Percentiles rank a stretch among this genome's conserved stretches.
Evolutionary conservation across 2,329 filamentous ascomycete species (phyloP).

Genomic region (Claviceps humidiphila): DNA sequence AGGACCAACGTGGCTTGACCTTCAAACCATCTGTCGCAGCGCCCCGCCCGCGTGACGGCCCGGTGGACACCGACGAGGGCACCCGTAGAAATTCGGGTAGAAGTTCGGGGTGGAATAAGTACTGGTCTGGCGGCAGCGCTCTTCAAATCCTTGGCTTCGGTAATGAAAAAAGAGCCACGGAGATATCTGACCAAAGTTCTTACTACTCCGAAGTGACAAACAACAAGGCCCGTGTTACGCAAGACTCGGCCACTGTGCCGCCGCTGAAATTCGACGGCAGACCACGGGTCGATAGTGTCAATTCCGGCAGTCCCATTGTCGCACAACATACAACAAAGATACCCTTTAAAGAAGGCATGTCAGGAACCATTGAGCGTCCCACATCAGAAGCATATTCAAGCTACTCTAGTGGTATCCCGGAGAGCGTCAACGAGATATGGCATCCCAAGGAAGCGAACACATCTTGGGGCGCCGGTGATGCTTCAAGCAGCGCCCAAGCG

Average conservation of each 20-base stretch:
- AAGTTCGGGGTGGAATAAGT: conserved; percentile 65
- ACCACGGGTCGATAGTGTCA: conserved; percentile 51
- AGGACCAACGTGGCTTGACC: conserved; percentile 29
- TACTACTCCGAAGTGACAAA: conserved; percentile 32
- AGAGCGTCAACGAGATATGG: conserved; percentile 47
- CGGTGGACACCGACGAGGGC: conserved; percentile 24
- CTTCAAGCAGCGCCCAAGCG: conserved; percentile 38
- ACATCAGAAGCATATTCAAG: conserved; percentile 35
- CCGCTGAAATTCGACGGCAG: conserved; percentile 53
- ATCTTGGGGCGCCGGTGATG: conserved; percentile 37
- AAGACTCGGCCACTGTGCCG: conserved; percentile 57
- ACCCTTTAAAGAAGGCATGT: conserved; percentile 42
- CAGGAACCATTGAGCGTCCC: conserved; percentile 47
- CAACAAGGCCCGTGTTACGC: conserved; percentile 33
- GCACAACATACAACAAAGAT: conserved; percentile 41
- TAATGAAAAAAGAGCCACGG: conserved; percentile 33
- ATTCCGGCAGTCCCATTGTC: conserved; percentile 56
- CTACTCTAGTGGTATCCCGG: conserved; percentile 53
- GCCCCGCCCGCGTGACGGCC: conserved; percentile 23
- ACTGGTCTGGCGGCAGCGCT: conserved; percentile 62
- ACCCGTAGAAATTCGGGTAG: conserved; percentile 54
- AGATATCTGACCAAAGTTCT: conserved; percentile 42
- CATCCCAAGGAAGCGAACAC: conserved; percentile 31
- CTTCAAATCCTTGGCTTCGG: conserved; percentile 52
- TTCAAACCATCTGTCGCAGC: conserved; percentile 21